Evolutionary conservation across 192 early-diverging fungal species (phyloP), one percentile per base, ranked within the genome.

Genomic region (Radiomyces spectabilis): DNA sequence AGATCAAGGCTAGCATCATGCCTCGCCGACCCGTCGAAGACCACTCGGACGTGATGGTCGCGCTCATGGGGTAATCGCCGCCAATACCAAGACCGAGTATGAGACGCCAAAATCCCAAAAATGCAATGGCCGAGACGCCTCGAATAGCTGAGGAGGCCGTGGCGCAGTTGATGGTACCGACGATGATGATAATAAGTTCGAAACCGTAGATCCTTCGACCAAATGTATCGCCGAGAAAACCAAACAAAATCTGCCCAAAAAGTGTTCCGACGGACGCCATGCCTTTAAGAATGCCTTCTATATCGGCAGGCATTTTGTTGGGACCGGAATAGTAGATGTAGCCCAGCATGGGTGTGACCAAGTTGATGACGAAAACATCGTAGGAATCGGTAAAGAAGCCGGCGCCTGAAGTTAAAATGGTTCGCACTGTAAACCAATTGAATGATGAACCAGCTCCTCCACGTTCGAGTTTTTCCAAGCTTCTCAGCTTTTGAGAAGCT

Each of bases 331-430:
- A 86, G 69, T 85, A 88, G 13, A 82, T 71, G 55, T 79, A 82
- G 1, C 80, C 81, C 8, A 93, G 66, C 79, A 97, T 97, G 45
- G 87, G 81, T 12, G 89, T 76, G 15, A 87, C 84, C 46, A 94
- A 74, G 65, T 87, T 86, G 69, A 97, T 97, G 49, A 91, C 81
- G 57, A 94, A 94, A 56, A 92, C 78, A 75, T 94, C 92, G 70
- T 94, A 94, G n/a, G 92, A 84, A 73, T 97, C 92, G 53, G 88
- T 88, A 61, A 94, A 86, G 73, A 95, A 93, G 60, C 91, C 87
- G 35, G 82, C 76, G 53, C 82, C 83, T 3, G 82, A 74, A 19
- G 82, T 78, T 24, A 88, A 35, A 59, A 79, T 79, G 19, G 85
- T 75, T 33, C 81, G 75, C 47, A 85, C 57, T 53, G 82, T 81